These are phyloP conservation scores for Hamigera avellanea DNA, from an alignment of 495 filamentous ascomycete species.

Conservation along the genomic window DNA sequence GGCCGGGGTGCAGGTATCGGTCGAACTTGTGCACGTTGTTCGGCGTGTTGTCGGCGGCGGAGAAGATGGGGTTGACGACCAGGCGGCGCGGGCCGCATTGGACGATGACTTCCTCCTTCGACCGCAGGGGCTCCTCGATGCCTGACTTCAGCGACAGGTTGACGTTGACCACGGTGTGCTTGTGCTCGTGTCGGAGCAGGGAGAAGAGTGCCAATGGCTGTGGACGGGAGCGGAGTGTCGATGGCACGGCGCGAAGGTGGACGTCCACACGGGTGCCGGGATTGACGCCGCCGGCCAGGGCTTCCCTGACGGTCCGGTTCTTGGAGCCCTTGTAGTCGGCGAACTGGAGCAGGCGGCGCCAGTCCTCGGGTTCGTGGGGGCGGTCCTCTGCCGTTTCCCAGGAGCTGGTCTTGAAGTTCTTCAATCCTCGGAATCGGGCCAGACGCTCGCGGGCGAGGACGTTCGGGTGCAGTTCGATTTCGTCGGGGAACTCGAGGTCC, in stretches of 20 bases:
- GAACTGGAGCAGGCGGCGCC: conserved; percentile 72
- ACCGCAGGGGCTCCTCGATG: conserved; percentile 59
- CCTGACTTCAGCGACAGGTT: conserved; percentile 70
- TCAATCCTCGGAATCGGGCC: conserved; percentile 76
- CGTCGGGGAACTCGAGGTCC: conserved; percentile 91
- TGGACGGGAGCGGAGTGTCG: conserved; percentile 42
- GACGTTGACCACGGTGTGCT: conserved; percentile 76
- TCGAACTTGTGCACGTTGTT: conserved; percentile 97
- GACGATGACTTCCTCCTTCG: conserved; percentile 81
- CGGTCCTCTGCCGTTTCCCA: conserved; percentile 87
- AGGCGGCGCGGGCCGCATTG: conserved; percentile 82
- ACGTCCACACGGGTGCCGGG: conserved; percentile 73
- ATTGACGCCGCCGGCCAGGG: conserved; percentile 72
- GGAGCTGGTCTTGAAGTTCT: conserved; percentile 69
- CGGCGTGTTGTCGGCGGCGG: conserved; percentile 66
- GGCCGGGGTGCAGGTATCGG: conserved; percentile 82
- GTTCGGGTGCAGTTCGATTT: conserved; percentile 86
- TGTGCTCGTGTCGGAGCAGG: conserved; percentile 87
- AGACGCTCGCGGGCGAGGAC: conserved; percentile 78
- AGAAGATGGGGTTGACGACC: conserved; percentile 83
- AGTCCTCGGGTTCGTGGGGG: conserved; percentile 78
- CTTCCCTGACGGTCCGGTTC: conserved; percentile 63
- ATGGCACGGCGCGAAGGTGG: conserved; percentile 63
- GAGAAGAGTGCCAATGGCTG: conserved; percentile 65
- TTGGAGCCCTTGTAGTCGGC: conserved; percentile 73